phyloP scores from a whole-genome alignment of 2,329 filamentous ascomycete genomes.

The Juglanconis oblonga region DNA sequence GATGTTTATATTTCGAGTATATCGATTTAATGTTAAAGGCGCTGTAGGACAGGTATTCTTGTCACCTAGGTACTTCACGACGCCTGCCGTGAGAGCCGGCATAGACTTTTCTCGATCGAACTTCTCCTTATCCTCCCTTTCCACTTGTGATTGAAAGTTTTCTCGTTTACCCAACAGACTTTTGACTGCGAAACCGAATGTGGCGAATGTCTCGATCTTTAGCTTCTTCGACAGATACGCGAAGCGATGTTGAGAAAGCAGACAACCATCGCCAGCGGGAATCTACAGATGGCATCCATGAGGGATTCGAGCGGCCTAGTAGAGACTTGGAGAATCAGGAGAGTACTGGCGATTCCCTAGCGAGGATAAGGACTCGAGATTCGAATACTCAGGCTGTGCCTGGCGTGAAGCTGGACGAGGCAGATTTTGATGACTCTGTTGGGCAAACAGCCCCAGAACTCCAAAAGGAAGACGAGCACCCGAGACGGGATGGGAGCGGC shows the following conservation, averaged over 20 bases:
- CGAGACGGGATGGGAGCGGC: conserved; percentile 17
- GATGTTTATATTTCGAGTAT: too few species aligned
- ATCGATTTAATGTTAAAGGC: too few species aligned
- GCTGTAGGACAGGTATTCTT: too few species aligned
- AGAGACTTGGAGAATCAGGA: not conserved
- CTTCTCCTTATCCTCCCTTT: not conserved
- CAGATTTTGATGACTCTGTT: not conserved
- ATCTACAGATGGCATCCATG: not conserved
- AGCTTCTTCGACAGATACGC: not conserved
- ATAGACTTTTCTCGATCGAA: not conserved
- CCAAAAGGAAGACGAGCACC: not conserved
- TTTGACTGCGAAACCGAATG: too few species aligned
- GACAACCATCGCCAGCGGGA: not conserved
- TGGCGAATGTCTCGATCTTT: not conserved
- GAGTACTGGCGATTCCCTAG: not conserved
- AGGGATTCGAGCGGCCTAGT: not conserved
- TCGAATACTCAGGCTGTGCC: conserved; percentile 3
- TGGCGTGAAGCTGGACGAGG: not conserved
- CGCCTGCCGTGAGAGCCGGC: too few species aligned
- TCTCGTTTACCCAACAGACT: too few species aligned
- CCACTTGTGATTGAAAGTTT: not conserved
- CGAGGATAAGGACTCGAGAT: not conserved
- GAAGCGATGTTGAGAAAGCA: not conserved
- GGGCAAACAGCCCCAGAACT: not conserved
- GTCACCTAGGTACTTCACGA: too few species aligned